Percentiles rank a stretch among this genome's conserved stretches.
Conservation (phyloP, 2,329 filamentous ascomycete genomes). For the Epichloe glyceriae region DNA sequence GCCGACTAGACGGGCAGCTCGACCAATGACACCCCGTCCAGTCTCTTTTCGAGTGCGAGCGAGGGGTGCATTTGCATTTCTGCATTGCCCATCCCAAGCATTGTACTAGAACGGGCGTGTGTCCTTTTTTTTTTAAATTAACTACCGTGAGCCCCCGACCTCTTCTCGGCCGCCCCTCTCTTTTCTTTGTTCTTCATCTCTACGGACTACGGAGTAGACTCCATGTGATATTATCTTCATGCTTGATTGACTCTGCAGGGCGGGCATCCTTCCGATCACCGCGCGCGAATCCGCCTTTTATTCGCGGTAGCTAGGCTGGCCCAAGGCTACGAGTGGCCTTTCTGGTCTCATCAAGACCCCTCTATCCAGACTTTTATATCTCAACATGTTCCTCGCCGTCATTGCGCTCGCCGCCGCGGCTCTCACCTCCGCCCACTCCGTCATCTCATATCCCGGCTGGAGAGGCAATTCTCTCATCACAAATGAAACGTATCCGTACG, state of each 20-base stretch:
- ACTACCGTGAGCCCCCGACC: background rate
- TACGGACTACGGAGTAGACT: no score
- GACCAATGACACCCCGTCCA: no score
- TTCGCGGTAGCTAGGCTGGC: slow-evolving; percentile 1
- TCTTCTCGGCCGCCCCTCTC: background rate
- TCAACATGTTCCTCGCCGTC: slow-evolving; percentile 6
- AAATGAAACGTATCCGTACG: slow-evolving; percentile 68
- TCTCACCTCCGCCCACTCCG: slow-evolving; percentile 54
- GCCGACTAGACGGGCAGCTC: background rate
- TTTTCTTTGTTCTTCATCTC: background rate
- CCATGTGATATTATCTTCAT: no score
- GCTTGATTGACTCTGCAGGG: background rate
- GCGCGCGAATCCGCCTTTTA: background rate
- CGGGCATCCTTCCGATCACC: no score
- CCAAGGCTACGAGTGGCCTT: background rate
- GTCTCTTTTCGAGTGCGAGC: no score
- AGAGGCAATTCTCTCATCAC: slow-evolving; percentile 75
- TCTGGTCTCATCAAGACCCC: background rate
- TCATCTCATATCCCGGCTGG: slow-evolving; percentile 79
- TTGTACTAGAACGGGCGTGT: background rate
- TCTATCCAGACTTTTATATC: no score
- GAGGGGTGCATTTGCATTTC: no score
- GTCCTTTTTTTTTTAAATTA: background rate
- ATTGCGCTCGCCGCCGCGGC: slow-evolving; percentile 31
- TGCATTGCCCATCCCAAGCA: no score